Evolutionary conservation across 2,329 filamentous ascomycete species (phyloP), one percentile per base, ranked within the genome.

Genomic region (Aureobasidium melanogenum): DNA sequence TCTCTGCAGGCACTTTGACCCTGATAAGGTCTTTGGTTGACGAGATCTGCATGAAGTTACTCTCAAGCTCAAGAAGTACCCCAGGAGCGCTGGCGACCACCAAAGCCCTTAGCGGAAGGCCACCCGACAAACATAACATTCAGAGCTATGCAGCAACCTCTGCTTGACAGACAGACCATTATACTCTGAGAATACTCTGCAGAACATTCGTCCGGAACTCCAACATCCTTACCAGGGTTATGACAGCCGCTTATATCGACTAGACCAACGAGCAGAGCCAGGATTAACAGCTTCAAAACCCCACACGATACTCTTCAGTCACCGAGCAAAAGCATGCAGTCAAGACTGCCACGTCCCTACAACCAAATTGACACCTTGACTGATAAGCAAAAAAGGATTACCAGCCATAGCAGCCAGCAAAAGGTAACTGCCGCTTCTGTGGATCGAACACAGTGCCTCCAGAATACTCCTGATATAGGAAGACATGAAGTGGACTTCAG

Each of bases 401-500:
- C 1, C 17, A 12, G 9, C 4, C 12, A 19, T 41, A 1, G 5
- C 12, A 10, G 0, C 22, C 5, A 28, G 10, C 28, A 52, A 26
- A 56, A 51, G 15, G 14, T 7, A 1, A 28, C 14, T 61, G 60
- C 52, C 39, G 60, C 60, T 62, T 62, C 60, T 62, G 60, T 62
- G 60, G 60, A 58, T 62, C 60, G 60, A 62, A 62, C 60, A 62
- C 60, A 62, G 60, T 62, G 50, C 60, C 60, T 62, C 60, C 60
- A 62, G 60, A 56, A 62, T 58, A 58, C 51, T 54, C 50, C 5
- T 50, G 48, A 19, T 8, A 51, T n/a, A 57, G 39, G 14, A 58
- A n/a, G 47, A 48, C 58, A 24, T n/a, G 47, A 61, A 51, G 44
- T 61, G 12, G 48, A 55, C 58, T 61, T 61, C 58, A 61, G 60